These are phyloP conservation scores for Polyporus tsugae DNA, from an alignment of 1,284 basidiomycete genomes.

Conservation along the genomic window DNA sequence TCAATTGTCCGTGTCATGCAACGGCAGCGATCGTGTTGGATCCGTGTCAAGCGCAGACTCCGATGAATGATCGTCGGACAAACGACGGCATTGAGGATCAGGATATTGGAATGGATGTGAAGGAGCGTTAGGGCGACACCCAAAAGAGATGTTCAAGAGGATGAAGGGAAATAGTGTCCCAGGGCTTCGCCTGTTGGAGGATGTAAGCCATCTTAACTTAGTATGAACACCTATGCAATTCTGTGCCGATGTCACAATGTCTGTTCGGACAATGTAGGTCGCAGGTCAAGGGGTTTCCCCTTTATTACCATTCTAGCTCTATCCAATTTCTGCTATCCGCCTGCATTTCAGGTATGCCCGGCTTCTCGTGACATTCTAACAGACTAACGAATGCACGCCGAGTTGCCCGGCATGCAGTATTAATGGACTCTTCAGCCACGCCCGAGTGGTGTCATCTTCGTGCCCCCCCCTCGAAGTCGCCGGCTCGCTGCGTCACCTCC, in stretches of 20 bases:
- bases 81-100: background rate
- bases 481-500: background rate
- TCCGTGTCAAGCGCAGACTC: background rate
- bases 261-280: background rate
- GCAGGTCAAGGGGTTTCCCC: background rate
- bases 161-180: background rate
- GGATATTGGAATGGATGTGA: background rate
- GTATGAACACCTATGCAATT: background rate
- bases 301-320: background rate
- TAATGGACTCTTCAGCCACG: background rate
- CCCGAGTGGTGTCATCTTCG: background rate
- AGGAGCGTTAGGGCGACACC: background rate
- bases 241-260: background rate
- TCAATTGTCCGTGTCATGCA: background rate
- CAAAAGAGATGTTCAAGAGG: background rate
- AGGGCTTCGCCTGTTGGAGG: background rate
- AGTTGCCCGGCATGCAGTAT: background rate
- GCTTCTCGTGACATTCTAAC: background rate
- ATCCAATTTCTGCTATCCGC: background rate
- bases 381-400: background rate
- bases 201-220: slow-evolving; percentile 1
- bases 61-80: background rate
- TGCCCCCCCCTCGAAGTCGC: background rate
- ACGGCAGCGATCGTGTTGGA: background rate
- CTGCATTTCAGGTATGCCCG: background rate